phyloP scores from a whole-genome alignment of 257 asterid genomes.

The Echium plantagineum region DNA sequence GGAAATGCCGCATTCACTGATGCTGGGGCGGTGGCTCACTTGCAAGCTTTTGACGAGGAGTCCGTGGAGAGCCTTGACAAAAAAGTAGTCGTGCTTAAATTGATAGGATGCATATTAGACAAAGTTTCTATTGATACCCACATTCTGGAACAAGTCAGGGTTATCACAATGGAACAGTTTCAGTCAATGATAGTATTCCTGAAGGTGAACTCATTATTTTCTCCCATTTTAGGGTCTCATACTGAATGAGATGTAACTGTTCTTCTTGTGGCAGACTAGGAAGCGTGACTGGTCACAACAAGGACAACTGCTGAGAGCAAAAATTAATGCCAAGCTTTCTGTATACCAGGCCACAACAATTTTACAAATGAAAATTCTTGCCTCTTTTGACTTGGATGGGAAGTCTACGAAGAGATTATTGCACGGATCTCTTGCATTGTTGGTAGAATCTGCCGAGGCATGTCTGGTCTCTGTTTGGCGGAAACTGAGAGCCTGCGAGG shows the following conservation, averaged over 20 bases:
- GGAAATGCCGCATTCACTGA: conserved; percentile 20
- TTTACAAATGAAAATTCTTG: conserved; percentile 63
- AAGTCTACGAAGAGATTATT: conserved; percentile 81
- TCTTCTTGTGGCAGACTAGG: conserved; percentile 48
- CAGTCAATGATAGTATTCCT: conserved; percentile 64
- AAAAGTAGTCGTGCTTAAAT: conserved; percentile 59
- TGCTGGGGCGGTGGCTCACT: conserved; percentile 23
- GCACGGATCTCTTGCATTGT: conserved; percentile 80
- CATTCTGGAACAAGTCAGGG: conserved; percentile 72
- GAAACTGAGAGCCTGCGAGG: conserved; percentile 87
- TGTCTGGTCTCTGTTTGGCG: conserved; percentile 82
- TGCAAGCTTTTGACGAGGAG: conserved; percentile 51
- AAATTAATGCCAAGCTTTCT: conserved; percentile 68
- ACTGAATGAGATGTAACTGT: neutral
- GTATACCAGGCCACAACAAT: conserved; percentile 79
- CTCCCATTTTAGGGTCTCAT: no score
- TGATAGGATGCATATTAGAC: conserved; percentile 52
- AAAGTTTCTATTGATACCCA: conserved; percentile 48
- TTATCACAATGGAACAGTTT: conserved; percentile 59
- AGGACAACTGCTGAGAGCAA: conserved; percentile 73
- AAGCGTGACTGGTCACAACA: conserved; percentile 93
- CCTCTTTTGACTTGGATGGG: conserved; percentile 71
- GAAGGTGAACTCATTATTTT: conserved; percentile 35
- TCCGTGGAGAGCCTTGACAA: conserved; percentile 64
- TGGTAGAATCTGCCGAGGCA: conserved; percentile 83